phyloP scores from a whole-genome alignment of 805 yeast species.

The Tetrapisispora pingtungensis region DNA sequence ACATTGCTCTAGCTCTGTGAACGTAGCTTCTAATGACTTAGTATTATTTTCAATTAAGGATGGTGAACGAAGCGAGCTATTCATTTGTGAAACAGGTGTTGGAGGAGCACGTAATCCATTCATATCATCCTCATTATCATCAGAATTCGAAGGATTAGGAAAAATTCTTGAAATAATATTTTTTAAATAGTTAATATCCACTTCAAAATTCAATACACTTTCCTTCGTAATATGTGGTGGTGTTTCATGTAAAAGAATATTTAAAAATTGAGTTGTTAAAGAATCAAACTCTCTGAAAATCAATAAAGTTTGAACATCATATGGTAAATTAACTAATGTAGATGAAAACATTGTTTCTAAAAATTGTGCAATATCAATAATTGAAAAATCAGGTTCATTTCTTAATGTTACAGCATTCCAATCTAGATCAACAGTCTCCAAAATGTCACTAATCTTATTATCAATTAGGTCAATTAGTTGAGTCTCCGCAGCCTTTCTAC shows the following conservation, averaged over 20 bases:
- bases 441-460: conserved; percentile 62
- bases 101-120: conserved; percentile 17
- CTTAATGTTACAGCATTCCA: conserved; percentile 53
- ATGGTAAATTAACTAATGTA: conserved; percentile 73
- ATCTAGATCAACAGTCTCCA: conserved; percentile 78
- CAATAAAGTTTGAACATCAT: conserved; percentile 65
- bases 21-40: conserved; percentile 59
- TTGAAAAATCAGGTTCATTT: conserved; percentile 58
- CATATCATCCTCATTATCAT: conserved; percentile 6
- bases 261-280: conserved; percentile 60
- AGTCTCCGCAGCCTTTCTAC: conserved; percentile 65
- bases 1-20: conserved; percentile 70
- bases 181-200: conserved; percentile 74
- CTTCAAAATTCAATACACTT: conserved; percentile 62
- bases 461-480: conserved; percentile 78
- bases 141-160: conserved; percentile 19
- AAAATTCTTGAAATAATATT: conserved; percentile 30
- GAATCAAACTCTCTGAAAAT: conserved; percentile 81
- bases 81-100: conserved; percentile 10
- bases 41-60: conserved; percentile 25
- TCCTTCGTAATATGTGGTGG: conserved; percentile 44
- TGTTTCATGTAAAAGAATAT: conserved; percentile 44
- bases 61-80: conserved; percentile 11
- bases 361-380: conserved; percentile 77
- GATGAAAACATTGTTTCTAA: conserved; percentile 78